A percentile compares a stretch with the other conserved stretches of the same genome.
Evolutionary conservation across 192 early-diverging fungal genomes (phyloP).

Genomic region (Rhizoclosmatium globosum): DNA sequence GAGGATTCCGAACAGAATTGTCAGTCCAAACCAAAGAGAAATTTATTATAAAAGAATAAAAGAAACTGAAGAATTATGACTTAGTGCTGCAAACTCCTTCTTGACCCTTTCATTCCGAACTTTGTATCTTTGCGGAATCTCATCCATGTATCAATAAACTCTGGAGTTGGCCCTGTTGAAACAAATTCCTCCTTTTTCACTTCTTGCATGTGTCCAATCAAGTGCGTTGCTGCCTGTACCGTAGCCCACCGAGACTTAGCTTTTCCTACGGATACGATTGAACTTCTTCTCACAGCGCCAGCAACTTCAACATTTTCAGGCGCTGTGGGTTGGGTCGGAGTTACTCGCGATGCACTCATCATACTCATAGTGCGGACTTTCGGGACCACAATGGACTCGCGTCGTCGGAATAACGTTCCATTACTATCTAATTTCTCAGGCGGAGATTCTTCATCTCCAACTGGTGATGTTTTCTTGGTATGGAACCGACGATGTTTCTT

Average conservation of each 20-base stretch:
- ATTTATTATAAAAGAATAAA: too few species aligned
- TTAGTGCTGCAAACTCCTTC: background rate
- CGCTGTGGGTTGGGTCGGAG: background rate
- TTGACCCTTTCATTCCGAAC: constrained; percentile 11
- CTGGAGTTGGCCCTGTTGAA: constrained; percentile 41
- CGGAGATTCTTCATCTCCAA: background rate
- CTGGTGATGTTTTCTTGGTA: background rate
- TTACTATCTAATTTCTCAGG: background rate
- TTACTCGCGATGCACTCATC: background rate
- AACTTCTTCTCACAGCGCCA: too few species aligned
- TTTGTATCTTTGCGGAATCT: constrained; percentile 49
- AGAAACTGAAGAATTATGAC: too few species aligned
- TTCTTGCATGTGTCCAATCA: constrained; percentile 52
- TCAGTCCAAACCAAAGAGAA: too few species aligned
- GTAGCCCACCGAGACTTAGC: constrained; percentile 47
- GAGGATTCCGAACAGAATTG: too few species aligned
- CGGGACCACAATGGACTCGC: too few species aligned
- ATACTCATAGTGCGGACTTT: background rate
- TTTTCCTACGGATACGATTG: background rate
- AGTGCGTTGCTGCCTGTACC: constrained; percentile 47
- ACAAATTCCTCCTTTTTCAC: constrained; percentile 43
- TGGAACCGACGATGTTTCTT: constrained; percentile 18
- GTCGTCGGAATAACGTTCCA: background rate
- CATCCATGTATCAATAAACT: constrained; percentile 54
- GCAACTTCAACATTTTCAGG: too few species aligned